Evolutionary conservation across 139 green algal genomes (phyloP).

Genomic region (Chlamydomonas sphaeroides): DNA sequence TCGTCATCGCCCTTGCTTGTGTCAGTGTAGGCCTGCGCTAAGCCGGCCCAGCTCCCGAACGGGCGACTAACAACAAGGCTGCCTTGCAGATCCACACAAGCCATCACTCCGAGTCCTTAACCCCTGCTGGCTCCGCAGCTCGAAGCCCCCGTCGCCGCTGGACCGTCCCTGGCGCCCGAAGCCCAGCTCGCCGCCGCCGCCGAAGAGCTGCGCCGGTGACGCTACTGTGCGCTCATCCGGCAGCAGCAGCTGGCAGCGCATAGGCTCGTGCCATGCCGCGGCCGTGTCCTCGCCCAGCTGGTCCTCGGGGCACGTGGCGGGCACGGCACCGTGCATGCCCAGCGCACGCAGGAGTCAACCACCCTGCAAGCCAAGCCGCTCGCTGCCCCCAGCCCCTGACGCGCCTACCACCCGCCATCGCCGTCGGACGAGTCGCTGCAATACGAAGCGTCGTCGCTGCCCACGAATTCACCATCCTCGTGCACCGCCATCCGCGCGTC

Average conservation of each 20-base stretch:
- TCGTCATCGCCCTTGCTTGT: too few relatives aligned
- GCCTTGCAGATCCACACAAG: background rate
- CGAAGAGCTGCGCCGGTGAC: background rate
- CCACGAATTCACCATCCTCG: too few relatives aligned
- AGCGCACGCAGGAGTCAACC: too few relatives aligned
- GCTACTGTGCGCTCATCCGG: constrained; percentile 11
- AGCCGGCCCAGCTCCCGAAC: background rate
- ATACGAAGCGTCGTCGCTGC: too few relatives aligned
- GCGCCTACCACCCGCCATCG: too few relatives aligned
- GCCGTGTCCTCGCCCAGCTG: background rate
- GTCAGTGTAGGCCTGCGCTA: too few relatives aligned
- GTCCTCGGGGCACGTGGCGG: background rate
- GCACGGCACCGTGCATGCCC: too few relatives aligned
- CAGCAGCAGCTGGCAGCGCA: background rate
- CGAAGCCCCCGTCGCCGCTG: background rate
- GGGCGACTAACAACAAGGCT: background rate
- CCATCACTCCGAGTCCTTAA: too few relatives aligned
- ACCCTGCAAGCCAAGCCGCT: too few relatives aligned
- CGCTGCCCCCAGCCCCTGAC: too few relatives aligned
- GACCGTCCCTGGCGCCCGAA: background rate
- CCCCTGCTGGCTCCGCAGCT: background rate
- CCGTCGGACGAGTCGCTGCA: too few relatives aligned
- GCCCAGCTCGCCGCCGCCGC: background rate
- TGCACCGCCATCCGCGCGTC: too few relatives aligned
- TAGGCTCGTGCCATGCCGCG: background rate